Conservation (phyloP, 306 rosid species). For the Neltuma alba region DNA sequence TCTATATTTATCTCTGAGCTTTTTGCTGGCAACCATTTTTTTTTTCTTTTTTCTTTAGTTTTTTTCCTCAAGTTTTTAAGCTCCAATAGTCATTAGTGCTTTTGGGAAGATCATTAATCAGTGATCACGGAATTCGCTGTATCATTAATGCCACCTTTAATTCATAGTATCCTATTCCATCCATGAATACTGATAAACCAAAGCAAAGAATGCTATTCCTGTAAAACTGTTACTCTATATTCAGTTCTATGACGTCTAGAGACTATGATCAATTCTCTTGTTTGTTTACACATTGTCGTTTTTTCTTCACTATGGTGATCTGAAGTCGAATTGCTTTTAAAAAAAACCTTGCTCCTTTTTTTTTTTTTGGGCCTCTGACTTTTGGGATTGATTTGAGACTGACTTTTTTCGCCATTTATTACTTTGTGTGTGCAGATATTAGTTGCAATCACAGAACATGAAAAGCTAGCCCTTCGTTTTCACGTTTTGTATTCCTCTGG, state of each 20-base stretch:
- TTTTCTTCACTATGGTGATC: neutral
- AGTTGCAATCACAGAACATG: slow-evolving; percentile 39
- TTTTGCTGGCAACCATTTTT: slow-evolving; percentile 8
- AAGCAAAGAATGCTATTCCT: too few species aligned
- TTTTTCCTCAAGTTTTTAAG: slow-evolving; percentile 22
- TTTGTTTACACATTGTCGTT: neutral
- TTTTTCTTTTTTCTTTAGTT: neutral
- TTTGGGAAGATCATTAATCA: slow-evolving; percentile 25
- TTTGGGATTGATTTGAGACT: slow-evolving; percentile 4
- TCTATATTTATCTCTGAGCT: neutral
- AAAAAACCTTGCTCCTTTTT: slow-evolving; percentile 34
- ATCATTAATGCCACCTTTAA: slow-evolving; percentile 27
- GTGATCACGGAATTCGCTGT: slow-evolving; percentile 39
- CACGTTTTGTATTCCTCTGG: slow-evolving; percentile 36
- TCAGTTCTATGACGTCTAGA: neutral
- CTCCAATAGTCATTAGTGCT: slow-evolving; percentile 45
- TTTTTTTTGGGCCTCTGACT: slow-evolving; percentile 27
- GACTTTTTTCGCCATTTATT: slow-evolving; percentile 17
- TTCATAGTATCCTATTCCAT: neutral
- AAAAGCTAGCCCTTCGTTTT: slow-evolving; percentile 37
- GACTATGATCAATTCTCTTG: neutral
- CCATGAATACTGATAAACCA: too few species aligned
- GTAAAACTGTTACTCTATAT: neutral
- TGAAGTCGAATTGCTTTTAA: slow-evolving; percentile 6
- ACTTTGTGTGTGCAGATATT: slow-evolving; percentile 31